Conservation (phyloP, 441 rosid genomes). For the Sinapis alba region DNA sequence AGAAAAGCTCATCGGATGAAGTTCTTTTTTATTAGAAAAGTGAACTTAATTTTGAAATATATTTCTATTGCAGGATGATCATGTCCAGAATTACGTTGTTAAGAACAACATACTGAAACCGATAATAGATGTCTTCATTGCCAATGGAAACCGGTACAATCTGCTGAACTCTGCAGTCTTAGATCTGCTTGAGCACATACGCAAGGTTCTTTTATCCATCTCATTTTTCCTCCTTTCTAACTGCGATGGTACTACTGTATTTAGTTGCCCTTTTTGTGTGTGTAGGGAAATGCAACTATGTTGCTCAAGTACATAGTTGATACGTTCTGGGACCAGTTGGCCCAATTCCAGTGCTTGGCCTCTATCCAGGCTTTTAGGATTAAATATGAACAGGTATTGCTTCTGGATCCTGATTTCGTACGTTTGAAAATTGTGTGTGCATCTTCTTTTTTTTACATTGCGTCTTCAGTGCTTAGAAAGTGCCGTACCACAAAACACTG, state of each 20-base stretch:
- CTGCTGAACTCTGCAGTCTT: conserved; percentile 89
- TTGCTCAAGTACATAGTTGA: conserved; percentile 82
- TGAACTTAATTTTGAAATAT: conserved; percentile 16
- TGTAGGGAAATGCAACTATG: conserved; percentile 82
- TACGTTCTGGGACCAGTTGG: conserved; percentile 88
- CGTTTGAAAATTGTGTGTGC: background rate
- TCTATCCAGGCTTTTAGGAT: conserved; percentile 80
- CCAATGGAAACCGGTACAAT: conserved; percentile 90
- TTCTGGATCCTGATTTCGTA: conserved; percentile 1
- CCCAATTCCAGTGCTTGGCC: conserved; percentile 70
- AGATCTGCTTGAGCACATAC: conserved; percentile 91
- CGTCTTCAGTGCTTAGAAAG: conserved; percentile 81
- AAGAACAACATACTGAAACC: conserved; percentile 89
- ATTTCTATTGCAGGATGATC: conserved; percentile 78
- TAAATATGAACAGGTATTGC: conserved; percentile 91
- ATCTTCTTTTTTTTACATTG: conserved; percentile 22
- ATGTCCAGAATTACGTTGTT: conserved; percentile 74
- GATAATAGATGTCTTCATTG: conserved; percentile 80
- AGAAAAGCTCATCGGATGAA: background rate
- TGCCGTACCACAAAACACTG: conserved; percentile 58
- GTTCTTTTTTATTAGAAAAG: background rate
- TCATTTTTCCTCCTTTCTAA: conserved; percentile 11
- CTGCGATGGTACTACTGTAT: conserved; percentile 8
- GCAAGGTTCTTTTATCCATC: conserved; percentile 59
- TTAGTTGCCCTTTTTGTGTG: conserved; percentile 34